Conservation (phyloP, 257 asterid genomes). For the Hygrophila difformis region DNA sequence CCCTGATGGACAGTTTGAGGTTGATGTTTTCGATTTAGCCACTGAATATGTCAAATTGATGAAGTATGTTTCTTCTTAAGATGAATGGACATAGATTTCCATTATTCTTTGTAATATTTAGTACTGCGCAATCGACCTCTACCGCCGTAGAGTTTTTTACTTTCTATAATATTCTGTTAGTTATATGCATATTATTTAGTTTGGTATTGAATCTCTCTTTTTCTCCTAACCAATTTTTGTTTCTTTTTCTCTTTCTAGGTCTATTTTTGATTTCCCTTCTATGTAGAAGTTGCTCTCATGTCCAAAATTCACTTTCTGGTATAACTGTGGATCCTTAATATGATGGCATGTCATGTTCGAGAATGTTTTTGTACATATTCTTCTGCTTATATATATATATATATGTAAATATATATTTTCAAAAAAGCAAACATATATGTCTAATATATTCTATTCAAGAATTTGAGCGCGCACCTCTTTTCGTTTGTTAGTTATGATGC, state of each 20-base stretch:
- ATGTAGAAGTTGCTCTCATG: slow-evolving; percentile 70
- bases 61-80: slow-evolving; percentile 53
- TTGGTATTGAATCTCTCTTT: slow-evolving; percentile 1
- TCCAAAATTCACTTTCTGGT: slow-evolving; percentile 88
- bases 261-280: slow-evolving; percentile 85
- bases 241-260: slow-evolving; percentile 36
- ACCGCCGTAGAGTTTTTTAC: too few species aligned
- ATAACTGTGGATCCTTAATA: slow-evolving; percentile 19
- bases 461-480: too few species aligned
- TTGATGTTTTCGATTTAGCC: slow-evolving; percentile 92
- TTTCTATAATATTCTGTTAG: too few species aligned
- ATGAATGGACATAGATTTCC: too few species aligned
- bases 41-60: slow-evolving; percentile 81
- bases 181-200: too few species aligned
- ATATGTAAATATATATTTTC: too few species aligned
- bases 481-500: slow-evolving; percentile 67
- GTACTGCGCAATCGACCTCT: too few species aligned
- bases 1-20: slow-evolving; percentile 81
- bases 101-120: too few species aligned
- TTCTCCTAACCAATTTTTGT: not conserved
- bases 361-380: not conserved
- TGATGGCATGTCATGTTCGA: slow-evolving; percentile 6
- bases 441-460: too few species aligned
- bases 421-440: too few species aligned
- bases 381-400: too few species aligned